phyloP scores from a whole-genome alignment of 441 rosid species.

The Erodium trifolium region DNA sequence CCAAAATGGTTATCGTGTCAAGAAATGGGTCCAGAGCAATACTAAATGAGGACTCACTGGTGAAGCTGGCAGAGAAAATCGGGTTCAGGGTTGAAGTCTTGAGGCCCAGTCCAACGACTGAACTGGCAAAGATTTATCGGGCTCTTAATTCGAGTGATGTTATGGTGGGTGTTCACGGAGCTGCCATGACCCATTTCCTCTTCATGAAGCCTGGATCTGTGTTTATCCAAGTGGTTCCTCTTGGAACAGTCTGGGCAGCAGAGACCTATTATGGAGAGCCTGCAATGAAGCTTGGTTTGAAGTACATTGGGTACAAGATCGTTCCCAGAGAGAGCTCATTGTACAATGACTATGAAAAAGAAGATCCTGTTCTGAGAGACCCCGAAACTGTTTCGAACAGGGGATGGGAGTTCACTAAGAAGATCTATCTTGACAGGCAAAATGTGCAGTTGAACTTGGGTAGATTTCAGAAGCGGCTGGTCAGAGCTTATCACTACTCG shows the following conservation, averaged over 20 bases:
- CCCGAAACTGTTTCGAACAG: slow-evolving; percentile 51
- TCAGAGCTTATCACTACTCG: slow-evolving; percentile 29
- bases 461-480: slow-evolving; percentile 49
- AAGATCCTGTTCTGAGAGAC: slow-evolving; percentile 45
- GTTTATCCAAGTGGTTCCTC: slow-evolving; percentile 75
- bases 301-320: slow-evolving; percentile 58
- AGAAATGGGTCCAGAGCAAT: slow-evolving; percentile 68
- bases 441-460: slow-evolving; percentile 50
- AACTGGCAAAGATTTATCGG: slow-evolving; percentile 59
- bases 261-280: slow-evolving; percentile 88
- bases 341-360: slow-evolving; percentile 40
- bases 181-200: slow-evolving; percentile 94
- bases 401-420: slow-evolving; percentile 89
- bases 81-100: slow-evolving; percentile 60
- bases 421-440: slow-evolving; percentile 69
- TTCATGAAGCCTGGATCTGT: slow-evolving; percentile 69
- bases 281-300: slow-evolving; percentile 73
- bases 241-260: slow-evolving; percentile 93
- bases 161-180: slow-evolving; percentile 92
- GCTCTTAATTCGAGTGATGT: slow-evolving; percentile 69
- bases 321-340: slow-evolving; percentile 66
- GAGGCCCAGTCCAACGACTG: slow-evolving; percentile 51
- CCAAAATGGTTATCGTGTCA: slow-evolving; percentile 61
- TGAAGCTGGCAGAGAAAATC: slow-evolving; percentile 51
- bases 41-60: slow-evolving; percentile 51